Evolutionary conservation across 495 filamentous ascomycete genomes (phyloP), one percentile per base, ranked within the genome.

Genomic region (Oleoguttula mirabilis): DNA sequence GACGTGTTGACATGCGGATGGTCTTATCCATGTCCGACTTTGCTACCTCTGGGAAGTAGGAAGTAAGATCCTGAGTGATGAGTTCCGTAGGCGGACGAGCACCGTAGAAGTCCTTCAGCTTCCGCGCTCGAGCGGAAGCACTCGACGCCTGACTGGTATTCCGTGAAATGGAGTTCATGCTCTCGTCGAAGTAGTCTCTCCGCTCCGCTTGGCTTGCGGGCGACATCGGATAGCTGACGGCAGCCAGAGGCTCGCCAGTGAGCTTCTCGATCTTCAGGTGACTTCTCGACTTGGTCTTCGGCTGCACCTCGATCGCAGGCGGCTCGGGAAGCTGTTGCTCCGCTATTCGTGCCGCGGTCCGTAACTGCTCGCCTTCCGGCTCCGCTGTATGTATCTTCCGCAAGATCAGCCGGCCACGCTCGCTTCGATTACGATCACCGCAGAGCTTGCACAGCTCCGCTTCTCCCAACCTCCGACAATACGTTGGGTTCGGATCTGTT

Each of bases 1-100:
- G 75, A 32, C 90, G 73, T 52, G 94, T 78, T 1, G 87, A 93
- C 63, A 93, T 75, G 28, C 87, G 80, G 49, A 94, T 84, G 0
- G 90, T 95, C 54, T 84, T 75, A 55, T 94, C 92, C 47, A 99
- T 92, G 43, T 87, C 83, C 57, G 94, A 85, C 38, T 81, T 76
- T 27, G 84, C 79, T 55, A 94, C 87, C 52, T 93, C 88, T 1
- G 90, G 90, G 72, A 99, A 99, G 65, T 95, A 99, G 5, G 88
- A 88, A 10, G 82, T 82, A 30, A 96, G 70, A 57, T 99, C 90
- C 21, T 87, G 87, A 34, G 88, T 90, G 55, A 99, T 96, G 65
- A 99, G 71, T 65, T 96, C 92, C 60, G 87, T 94, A 2, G 92
- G 92, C 14, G 90, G 90, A 54, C 90, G 69, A 43, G 86, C 76